These are phyloP conservation scores for Cryphonectria carpinicola DNA, from an alignment of 2,329 filamentous ascomycete species.

Conservation along the genomic window DNA sequence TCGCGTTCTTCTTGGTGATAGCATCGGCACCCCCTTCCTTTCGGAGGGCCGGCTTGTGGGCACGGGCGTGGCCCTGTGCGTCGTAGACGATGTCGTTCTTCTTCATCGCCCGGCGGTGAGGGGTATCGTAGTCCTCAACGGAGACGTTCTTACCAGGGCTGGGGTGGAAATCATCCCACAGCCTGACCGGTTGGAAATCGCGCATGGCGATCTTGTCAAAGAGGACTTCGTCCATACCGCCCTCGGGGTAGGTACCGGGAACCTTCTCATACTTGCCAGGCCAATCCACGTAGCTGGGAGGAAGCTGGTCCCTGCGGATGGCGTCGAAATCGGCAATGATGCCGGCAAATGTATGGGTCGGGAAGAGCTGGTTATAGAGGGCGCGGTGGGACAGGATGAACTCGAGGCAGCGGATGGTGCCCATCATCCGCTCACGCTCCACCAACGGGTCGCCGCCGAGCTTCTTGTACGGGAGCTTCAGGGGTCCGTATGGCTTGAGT, in stretches of 20 bases:
- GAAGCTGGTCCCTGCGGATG: slow-evolving; percentile 37
- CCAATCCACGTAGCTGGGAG: slow-evolving; percentile 37
- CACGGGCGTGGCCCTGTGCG: slow-evolving; percentile 8
- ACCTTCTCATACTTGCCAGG: slow-evolving; percentile 29
- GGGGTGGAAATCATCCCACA: slow-evolving; percentile 28
- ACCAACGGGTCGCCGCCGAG: not conserved
- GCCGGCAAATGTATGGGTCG: slow-evolving; percentile 30
- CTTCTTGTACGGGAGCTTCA: slow-evolving; percentile 18
- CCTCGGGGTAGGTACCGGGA: slow-evolving; percentile 35
- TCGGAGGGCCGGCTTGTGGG: slow-evolving; percentile 18
- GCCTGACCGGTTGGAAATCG: slow-evolving; percentile 27
- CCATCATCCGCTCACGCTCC: slow-evolving; percentile 5
- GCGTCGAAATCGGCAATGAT: slow-evolving; percentile 40
- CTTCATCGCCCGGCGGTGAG: slow-evolving; percentile 18
- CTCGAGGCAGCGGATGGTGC: slow-evolving; percentile 26
- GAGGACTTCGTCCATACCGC: slow-evolving; percentile 25
- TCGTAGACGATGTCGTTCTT: slow-evolving; percentile 25
- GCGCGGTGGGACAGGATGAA: slow-evolving; percentile 32
- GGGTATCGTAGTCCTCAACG: slow-evolving; percentile 16
- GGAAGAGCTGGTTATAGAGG: slow-evolving; percentile 30
- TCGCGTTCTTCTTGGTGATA: slow-evolving; percentile 1
- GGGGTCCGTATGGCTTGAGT: slow-evolving; percentile 22
- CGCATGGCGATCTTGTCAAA: slow-evolving; percentile 33
- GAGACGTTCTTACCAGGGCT: slow-evolving; percentile 26
- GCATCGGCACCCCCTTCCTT: not conserved